These are phyloP conservation scores for Atkinsonella hypoxylon DNA, from an alignment of 2,329 filamentous ascomycete species.

Conservation along the genomic window DNA sequence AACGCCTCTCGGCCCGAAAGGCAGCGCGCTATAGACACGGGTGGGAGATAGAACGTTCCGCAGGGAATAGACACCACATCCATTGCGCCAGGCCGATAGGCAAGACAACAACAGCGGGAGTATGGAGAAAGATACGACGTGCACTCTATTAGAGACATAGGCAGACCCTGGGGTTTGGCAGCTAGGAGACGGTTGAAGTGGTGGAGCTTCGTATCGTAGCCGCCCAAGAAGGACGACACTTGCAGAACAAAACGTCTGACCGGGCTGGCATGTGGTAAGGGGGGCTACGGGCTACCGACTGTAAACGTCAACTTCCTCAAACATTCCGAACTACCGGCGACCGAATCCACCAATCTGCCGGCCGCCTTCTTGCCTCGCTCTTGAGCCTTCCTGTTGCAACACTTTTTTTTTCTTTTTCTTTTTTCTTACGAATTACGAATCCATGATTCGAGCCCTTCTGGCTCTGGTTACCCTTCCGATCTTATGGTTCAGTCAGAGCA, in stretches of 20 bases:
- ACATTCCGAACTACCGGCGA: constrained; percentile 1
- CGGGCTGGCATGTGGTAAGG: constrained; percentile 4
- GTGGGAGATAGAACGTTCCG: neutral
- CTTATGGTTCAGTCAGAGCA: neutral
- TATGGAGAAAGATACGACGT: neutral
- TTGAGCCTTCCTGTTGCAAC: constrained; percentile 1
- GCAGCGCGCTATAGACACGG: neutral
- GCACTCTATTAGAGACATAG: neutral
- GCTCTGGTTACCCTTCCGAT: neutral
- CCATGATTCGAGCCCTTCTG: neutral
- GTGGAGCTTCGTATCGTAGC: neutral
- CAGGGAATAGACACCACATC: neutral
- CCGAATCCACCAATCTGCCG: constrained; percentile 4
- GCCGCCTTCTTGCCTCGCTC: neutral
- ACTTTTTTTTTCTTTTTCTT: neutral
- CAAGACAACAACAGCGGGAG: neutral
- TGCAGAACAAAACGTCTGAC: neutral
- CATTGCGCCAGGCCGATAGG: neutral
- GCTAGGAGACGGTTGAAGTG: neutral
- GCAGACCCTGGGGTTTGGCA: neutral
- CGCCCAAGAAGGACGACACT: neutral
- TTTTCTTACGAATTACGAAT: neutral
- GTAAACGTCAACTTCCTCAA: constrained; percentile 3
- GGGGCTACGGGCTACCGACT: too few relatives aligned
- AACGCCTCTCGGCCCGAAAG: constrained; percentile 2